Base-by-base conservation (phyloP, 352 stramenopile species). In the Phytophthora agathidicida region DNA sequence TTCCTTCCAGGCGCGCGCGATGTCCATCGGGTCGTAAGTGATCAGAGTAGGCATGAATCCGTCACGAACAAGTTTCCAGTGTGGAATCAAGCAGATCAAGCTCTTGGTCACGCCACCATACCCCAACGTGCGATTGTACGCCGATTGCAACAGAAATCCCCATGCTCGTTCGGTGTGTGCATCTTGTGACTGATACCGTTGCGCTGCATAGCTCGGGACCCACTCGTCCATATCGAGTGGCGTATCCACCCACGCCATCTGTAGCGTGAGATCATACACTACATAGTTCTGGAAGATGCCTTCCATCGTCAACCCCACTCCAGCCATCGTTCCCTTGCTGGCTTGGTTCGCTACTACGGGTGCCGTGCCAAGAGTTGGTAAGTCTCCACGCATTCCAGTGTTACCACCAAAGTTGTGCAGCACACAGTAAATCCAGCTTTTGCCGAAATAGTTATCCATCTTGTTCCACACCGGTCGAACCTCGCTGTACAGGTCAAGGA, bases 201-300 rank as follows among this genome's bases (percentile, higher is more conserved):
- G 63, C 28, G 70, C 44, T 7, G 73, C 69, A 59, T 77, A 94
- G 14, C 70, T 65, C 17, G 77, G 65, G n/a, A 92, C 58, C 68
- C 73, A 94, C 5, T 53, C 31, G 7, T 51, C 22, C 7, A 82
- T 70, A 37, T 84, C 66, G 2, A 94, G 49, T 1, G 73, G 66
- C 8, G 47, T 30, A 26, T 74, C 33, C 45, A 81, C 56, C 80
- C 78, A 94, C 5, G 82, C 80, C 81, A 91, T 92, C 33, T 91
- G 71, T 8, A 93, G 54, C 11, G 75, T 72, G 23, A 93, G 60
- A 42, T 94, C 85, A 50, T 94, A 94, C 30, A 94, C 81, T 1
- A 92, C 69, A 48, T 94, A 94, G 72, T 94, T 94, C 44, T 94
- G 81, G 57, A 86, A 91, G 50, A 94, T 94, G 19, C 85, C 85